Evolutionary conservation across 2,329 filamentous ascomycete genomes (phyloP), one percentile per base, ranked within the genome.

Genomic region (Fusarium setosum): DNA sequence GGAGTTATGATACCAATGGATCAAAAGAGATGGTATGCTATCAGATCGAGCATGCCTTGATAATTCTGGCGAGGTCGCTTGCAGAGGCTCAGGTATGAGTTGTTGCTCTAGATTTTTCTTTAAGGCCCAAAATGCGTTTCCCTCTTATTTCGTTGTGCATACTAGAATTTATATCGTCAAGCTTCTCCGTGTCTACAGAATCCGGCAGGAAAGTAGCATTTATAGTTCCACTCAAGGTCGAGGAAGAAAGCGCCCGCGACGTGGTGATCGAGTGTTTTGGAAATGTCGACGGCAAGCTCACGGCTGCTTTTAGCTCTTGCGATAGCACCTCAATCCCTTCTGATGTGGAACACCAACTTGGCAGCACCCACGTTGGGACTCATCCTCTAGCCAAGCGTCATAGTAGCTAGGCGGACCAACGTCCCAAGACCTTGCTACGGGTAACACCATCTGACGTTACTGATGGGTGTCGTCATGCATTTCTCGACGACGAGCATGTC

Each of bases 391-490:
- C 70, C 1, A 44, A 61, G 21, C 70, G 66, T n/a, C 71, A 73
- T 24, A 9, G 51, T 0, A 62, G 71, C 7, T 59, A 61, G 32
- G 47, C 50, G n/a, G 57, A 63, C 5, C 29, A 44, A 7, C 52
- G 64, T 1, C 71, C 69, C 2, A 59, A 58, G 4, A 66, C 60
- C 24, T 68, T 73, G 10, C 71, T 73, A 4, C 72, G 71, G 69
- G 2, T 72, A 6, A 51, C 67, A 0, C 61, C 67, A 0, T 37
- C 53, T 0, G 51, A 62, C 5, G 31, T 63, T 2, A 37, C 47
- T 2, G 17, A 40, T 0, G 72, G 72, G 0, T 73, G 72, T 10
- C 44, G 73, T 1, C 54, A 56, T n/a, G 71, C 71, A 0, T 74
- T 72, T 10, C 31, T 69, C 2, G 60, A 66, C 4, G 51, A 58